Evolutionary conservation across 1,284 basidiomycete genomes (phyloP).

Genomic region (Clitocybe nebularis): DNA sequence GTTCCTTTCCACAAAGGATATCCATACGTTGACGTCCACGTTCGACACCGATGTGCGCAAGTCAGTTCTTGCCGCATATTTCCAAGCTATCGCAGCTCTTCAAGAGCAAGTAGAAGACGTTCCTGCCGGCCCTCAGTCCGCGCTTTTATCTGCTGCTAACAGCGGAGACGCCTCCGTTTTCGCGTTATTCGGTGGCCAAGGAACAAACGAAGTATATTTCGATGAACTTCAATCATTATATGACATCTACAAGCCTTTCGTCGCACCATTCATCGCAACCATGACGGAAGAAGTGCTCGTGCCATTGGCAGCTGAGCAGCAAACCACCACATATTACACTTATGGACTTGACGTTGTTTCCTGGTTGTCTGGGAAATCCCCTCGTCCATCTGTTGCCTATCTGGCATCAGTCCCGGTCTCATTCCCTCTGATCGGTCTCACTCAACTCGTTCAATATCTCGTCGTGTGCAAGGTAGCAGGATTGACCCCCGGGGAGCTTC

Average conservation of each 20-base stretch:
- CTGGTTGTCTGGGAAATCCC: constrained; percentile 75
- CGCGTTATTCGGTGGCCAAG: constrained; percentile 98
- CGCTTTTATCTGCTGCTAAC: constrained; percentile 71
- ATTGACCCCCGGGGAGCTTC: constrained; percentile 78
- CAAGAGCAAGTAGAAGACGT: constrained; percentile 60
- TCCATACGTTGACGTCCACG: constrained; percentile 76
- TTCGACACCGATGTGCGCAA: constrained; percentile 78
- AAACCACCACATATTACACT: constrained; percentile 67
- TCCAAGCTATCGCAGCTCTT: constrained; percentile 71
- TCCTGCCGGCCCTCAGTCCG: constrained; percentile 64
- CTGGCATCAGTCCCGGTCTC: constrained; percentile 95
- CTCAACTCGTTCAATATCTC: constrained; percentile 93
- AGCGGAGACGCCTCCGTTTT: constrained; percentile 79
- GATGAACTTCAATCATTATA: constrained; percentile 92
- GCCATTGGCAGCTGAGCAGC: constrained; percentile 66
- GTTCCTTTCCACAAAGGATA: constrained; percentile 72
- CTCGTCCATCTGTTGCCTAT: constrained; percentile 82
- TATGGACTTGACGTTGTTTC: constrained; percentile 80
- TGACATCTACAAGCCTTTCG: constrained; percentile 87
- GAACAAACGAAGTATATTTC: constrained; percentile 97
- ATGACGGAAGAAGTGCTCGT: constrained; percentile 68
- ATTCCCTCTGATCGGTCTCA: constrained; percentile 92
- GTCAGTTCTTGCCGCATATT: constrained; percentile 79
- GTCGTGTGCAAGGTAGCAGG: constrained; percentile 73
- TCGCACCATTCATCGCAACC: constrained; percentile 64